Base-by-base conservation (phyloP, 2,329 filamentous ascomycete genomes). In the Gliomastix tumulicola region DNA sequence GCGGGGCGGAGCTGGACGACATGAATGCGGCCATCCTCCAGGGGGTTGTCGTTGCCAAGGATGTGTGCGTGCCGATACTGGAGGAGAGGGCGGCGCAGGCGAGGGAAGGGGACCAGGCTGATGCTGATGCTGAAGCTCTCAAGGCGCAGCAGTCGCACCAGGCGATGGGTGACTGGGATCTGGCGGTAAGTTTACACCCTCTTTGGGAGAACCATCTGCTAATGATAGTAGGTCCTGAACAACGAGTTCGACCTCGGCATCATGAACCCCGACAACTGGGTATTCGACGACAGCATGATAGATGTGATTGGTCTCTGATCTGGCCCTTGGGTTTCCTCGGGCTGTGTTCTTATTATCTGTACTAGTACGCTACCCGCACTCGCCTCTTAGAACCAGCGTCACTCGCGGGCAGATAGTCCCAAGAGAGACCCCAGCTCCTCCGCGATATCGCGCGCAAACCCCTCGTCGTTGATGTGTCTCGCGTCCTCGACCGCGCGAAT, bases 391-490 rank as follows among this genome's bases (percentile, higher is more conserved):
- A n/a, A n/a, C n/a, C n/a, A n/a, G n/a, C n/a, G n/a, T n/a, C n/a
- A n/a, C n/a, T n/a, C n/a, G n/a, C n/a, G n/a, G n/a, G n/a, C n/a
- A n/a, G n/a, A n/a, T n/a, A 28, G 25, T 28, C 17, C 13, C 25
- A 28, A 12, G 13, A 28, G 10, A 8, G 25, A 28, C 17, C n/a
- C 51, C 38, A 71, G 43, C 4, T 59, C 56, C 35, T 66, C 56
- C 2, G 69, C 71, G 28, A 73, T 56, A 28, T 64, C 62, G 6
- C 48, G 47, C 4, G 74, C 73, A 47, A 79, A 76, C 0, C 49
- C 51, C 12, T 56, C 50, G 38, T 80, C 67, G 46, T 82, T 82
- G 22, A 82, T 64, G 22, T 67, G 62, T 10, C 66, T 57, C 9
- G 60, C 48, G 36, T 76, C 67, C 27, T 72, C 60, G 3, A 71